A percentile compares a stretch with the other conserved stretches of the same genome.
phyloP scores from a whole-genome alignment of 306 rosid species.

The Glycine soja region DNA sequence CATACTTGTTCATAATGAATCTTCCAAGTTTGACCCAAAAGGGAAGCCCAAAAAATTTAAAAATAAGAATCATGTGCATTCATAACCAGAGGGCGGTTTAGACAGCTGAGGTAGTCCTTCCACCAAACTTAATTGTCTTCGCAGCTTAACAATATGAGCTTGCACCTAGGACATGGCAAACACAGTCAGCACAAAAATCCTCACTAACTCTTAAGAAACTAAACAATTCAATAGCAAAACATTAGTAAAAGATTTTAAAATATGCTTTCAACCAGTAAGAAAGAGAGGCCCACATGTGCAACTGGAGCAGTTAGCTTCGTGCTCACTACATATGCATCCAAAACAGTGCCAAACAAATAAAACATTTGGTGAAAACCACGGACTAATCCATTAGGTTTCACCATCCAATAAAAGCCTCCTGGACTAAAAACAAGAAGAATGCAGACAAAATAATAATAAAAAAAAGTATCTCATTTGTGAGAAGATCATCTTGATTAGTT shows the following conservation, averaged over 20 bases:
- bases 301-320: conserved; percentile 12
- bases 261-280: conserved; percentile 22
- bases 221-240: conserved; percentile 7
- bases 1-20: conserved; percentile 34
- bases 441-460: conserved; percentile 39
- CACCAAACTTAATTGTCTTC: conserved; percentile 80
- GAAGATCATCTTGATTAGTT: conserved; percentile 15
- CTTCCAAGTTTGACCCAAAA: conserved; percentile 38
- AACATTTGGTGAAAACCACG: conserved; percentile 2
- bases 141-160: conserved; percentile 86
- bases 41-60: conserved; percentile 18
- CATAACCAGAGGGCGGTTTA: conserved; percentile 76
- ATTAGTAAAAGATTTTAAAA: conserved; percentile 20
- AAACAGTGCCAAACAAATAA: conserved; percentile 33
- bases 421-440: conserved; percentile 33
- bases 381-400: conserved; percentile 16
- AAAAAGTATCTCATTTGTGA: conserved; percentile 26
- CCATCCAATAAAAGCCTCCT: conserved; percentile 34
- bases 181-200: conserved; percentile 44
- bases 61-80: conserved; percentile 52
- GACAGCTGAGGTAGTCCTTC: conserved; percentile 80
- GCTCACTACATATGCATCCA: conserved; percentile 36
- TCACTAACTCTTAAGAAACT: conserved; percentile 8
- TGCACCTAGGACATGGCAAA: conserved; percentile 74
- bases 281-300: conserved; percentile 38